phyloP scores from a whole-genome alignment of 2,329 filamentous ascomycete genomes.

The Canariomyces notabilis region DNA sequence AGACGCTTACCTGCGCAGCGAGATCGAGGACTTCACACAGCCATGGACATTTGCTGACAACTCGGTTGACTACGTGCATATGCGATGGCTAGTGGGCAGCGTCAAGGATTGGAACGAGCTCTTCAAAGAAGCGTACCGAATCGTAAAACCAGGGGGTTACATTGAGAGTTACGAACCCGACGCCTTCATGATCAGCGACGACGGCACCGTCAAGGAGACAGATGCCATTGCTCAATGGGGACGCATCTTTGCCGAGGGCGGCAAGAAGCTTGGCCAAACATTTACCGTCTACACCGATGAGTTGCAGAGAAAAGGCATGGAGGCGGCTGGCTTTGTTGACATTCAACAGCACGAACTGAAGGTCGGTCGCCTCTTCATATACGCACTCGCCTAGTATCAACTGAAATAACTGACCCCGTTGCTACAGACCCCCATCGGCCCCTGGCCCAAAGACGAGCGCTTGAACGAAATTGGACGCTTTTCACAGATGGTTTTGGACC shows the following conservation, averaged over 20 bases:
- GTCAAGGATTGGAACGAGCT: constrained; percentile 28
- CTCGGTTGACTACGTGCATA: constrained; percentile 30
- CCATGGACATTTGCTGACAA: constrained; percentile 22
- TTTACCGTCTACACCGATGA: constrained; percentile 9
- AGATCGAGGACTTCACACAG: constrained; percentile 19
- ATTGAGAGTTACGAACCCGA: constrained; percentile 16
- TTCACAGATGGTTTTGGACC: constrained; percentile 8
- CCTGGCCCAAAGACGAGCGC: constrained; percentile 33
- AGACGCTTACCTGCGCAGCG: neutral
- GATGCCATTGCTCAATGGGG: constrained; percentile 23
- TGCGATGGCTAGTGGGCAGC: constrained; percentile 26
- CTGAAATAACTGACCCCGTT: no score
- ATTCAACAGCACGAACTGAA: constrained; percentile 19
- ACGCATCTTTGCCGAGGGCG: constrained; percentile 15
- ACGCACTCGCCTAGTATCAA: neutral
- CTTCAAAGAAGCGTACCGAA: constrained; percentile 26
- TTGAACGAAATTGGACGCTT: constrained; percentile 27
- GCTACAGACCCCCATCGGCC: constrained; percentile 27
- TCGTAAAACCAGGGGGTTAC: constrained; percentile 48
- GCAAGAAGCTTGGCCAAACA: constrained; percentile 4
- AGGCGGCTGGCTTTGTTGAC: constrained; percentile 19
- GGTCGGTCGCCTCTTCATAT: neutral
- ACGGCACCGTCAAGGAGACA: constrained; percentile 20
- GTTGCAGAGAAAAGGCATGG: constrained; percentile 7
- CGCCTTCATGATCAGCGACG: constrained; percentile 23